These are phyloP conservation scores for Isoetes taiwanensis DNA, from an alignment of 75 land plant species.

Conservation along the genomic window DNA sequence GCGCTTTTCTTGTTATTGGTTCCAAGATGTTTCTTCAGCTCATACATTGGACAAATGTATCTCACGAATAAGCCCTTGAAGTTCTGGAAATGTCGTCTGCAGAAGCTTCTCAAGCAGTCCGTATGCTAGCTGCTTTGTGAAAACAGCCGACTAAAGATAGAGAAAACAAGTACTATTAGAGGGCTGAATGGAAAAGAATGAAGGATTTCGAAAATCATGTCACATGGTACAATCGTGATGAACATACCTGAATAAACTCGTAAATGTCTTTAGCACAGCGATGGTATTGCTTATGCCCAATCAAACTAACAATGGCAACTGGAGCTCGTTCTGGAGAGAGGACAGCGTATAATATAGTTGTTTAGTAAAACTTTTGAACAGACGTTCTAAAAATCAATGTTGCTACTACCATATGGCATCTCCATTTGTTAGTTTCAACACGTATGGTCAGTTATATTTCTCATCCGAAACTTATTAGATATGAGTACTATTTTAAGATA, in stretches of 20 bases:
- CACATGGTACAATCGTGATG: not conserved
- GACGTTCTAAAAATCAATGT: no score
- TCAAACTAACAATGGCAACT: slow-evolving; percentile 68
- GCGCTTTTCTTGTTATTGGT: no score
- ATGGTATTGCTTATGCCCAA: slow-evolving; percentile 83
- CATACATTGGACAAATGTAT: no score
- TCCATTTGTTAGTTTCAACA: no score
- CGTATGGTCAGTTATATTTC: no score
- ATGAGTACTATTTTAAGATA: not conserved
- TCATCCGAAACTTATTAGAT: not conserved
- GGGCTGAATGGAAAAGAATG: not conserved
- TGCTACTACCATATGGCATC: no score
- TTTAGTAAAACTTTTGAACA: not conserved
- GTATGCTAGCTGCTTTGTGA: slow-evolving; percentile 63
- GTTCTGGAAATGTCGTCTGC: slow-evolving; percentile 70
- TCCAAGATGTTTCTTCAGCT: no score
- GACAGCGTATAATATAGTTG: not conserved
- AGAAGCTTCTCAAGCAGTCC: slow-evolving; percentile 73
- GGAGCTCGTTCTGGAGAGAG: slow-evolving; percentile 71
- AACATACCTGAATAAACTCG: slow-evolving; percentile 72
- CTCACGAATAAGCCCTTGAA: slow-evolving; percentile 21
- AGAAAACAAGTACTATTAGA: slow-evolving; percentile 3
- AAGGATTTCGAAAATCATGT: no score
- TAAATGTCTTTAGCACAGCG: slow-evolving; percentile 87
- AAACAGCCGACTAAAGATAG: slow-evolving; percentile 98